phyloP scores from a whole-genome alignment of 2,329 filamentous ascomycete species.

The Arthroderma sp. region DNA sequence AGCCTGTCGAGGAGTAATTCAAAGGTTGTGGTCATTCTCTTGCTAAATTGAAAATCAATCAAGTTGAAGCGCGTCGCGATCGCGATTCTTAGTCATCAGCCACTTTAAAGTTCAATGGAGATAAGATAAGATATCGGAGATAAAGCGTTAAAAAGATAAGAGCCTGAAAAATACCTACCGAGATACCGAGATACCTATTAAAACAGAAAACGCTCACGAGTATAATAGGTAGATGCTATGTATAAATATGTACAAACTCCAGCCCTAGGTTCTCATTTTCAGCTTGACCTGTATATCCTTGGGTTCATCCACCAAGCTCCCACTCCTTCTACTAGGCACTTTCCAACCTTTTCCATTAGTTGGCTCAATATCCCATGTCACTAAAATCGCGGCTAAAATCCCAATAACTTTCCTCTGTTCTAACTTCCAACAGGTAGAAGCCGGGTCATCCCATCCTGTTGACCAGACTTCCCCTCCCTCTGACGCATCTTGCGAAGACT shows the following conservation, averaged over 20 bases:
- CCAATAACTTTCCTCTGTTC: slow-evolving; percentile 41
- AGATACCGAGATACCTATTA: no score
- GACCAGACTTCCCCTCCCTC: not conserved
- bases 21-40: not conserved
- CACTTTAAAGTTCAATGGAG: not conserved
- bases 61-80: not conserved
- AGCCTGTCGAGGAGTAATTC: not conserved
- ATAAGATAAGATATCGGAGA: not conserved
- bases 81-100: not conserved
- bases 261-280: slow-evolving; percentile 27
- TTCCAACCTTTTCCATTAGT: slow-evolving; percentile 35
- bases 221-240: not conserved
- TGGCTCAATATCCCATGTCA: slow-evolving; percentile 46
- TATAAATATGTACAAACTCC: not conserved
- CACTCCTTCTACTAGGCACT: slow-evolving; percentile 40
- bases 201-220: no score
- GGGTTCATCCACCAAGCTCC: slow-evolving; percentile 41
- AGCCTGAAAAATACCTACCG: no score
- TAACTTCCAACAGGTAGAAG: slow-evolving; percentile 41
- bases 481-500: not conserved
- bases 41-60: not conserved
- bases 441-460: not conserved
- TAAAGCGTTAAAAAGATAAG: not conserved
- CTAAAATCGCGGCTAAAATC: slow-evolving; percentile 42
- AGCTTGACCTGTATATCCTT: slow-evolving; percentile 45